Evolutionary conservation across 1,284 basidiomycete genomes (phyloP).

Genomic region (Cutaneotrichosporon spelunceum): DNA sequence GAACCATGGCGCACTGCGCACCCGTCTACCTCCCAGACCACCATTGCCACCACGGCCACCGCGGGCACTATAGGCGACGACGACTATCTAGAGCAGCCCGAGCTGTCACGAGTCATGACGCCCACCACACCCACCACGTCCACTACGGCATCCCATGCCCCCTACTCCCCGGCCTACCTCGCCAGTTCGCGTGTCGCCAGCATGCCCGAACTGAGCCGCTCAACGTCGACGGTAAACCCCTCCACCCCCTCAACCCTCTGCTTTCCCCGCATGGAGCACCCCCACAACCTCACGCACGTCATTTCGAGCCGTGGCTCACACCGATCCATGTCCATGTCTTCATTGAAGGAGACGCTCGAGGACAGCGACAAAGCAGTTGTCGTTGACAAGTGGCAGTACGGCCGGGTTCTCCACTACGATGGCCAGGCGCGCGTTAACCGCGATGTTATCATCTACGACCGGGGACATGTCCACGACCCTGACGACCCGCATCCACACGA

Average conservation of each 20-base stretch:
- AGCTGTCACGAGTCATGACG: not conserved
- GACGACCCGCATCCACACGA: not conserved
- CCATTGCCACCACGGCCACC: not conserved
- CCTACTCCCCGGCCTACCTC: not conserved
- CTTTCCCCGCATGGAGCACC: slow-evolving; percentile 1
- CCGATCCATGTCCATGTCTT: not conserved
- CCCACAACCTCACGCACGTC: no score
- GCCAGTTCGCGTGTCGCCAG: not conserved
- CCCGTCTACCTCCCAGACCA: not conserved
- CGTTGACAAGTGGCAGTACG: not conserved
- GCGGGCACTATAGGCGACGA: not conserved
- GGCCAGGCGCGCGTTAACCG: not conserved
- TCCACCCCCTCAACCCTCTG: not conserved
- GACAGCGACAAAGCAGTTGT: not conserved
- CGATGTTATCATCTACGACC: not conserved
- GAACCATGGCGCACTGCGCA: slow-evolving; percentile 2
- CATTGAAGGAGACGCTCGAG: not conserved
- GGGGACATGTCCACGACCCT: not conserved
- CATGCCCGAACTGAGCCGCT: slow-evolving; percentile 5
- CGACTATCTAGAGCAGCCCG: not conserved
- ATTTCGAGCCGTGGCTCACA: not conserved
- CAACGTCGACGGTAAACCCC: slow-evolving; percentile 5
- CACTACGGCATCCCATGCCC: not conserved
- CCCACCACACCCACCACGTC: no score
- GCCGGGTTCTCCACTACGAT: not conserved